Base-by-base conservation (phyloP, 768 basidiomycete genomes). In the Kwoniella europaea region DNA sequence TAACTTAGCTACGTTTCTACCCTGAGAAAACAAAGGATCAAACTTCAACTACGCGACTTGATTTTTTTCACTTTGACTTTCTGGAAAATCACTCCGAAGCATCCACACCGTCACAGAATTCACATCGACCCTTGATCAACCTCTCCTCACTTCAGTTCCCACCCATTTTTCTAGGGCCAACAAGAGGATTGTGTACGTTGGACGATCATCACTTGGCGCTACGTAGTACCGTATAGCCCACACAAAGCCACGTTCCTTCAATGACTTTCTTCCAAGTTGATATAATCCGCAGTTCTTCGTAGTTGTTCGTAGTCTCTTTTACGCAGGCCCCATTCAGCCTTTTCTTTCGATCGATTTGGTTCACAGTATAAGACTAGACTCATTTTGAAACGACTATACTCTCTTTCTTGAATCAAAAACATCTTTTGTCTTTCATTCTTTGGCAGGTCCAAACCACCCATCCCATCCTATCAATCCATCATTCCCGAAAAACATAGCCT, bases 171-270 rank as follows among this genome's bases (percentile, higher is more conserved):
- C n/a, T 55, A 55, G n/a, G n/a, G 24, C 22, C 10, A 3, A 55
- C 35, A 35, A 6, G 35, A 35, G 35, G n/a, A 18, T 24, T 55
- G 54, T 55, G 24, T 59, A 18, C 16, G 42, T n/a, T 61, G 42
- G 59, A 27, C 35, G 59, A 61, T 61, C 59, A 61, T 27, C 27
- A 58, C 57, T 58, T 58, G 57, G 57, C 57, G 29, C 29, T n/a
- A 24, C 15, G 54, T 55, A 18, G 35, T 9, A 35, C 35, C 3
- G 35, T 35, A 35, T 35, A 35, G 35, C 35, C 35, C 50, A 55
- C 27, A 58, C 29, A 41, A 55, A 41, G 35, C n/a, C 42, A 16
- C 59, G 35, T 22, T 43, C 35, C 43, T 43, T 61, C 18, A 12
- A 20, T 35, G 35, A 42, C 20, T 27, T 42, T 16, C 16, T 12